These are phyloP conservation scores for Tetraselmis striata DNA, from an alignment of 139 green algal genomes.

Conservation along the genomic window DNA sequence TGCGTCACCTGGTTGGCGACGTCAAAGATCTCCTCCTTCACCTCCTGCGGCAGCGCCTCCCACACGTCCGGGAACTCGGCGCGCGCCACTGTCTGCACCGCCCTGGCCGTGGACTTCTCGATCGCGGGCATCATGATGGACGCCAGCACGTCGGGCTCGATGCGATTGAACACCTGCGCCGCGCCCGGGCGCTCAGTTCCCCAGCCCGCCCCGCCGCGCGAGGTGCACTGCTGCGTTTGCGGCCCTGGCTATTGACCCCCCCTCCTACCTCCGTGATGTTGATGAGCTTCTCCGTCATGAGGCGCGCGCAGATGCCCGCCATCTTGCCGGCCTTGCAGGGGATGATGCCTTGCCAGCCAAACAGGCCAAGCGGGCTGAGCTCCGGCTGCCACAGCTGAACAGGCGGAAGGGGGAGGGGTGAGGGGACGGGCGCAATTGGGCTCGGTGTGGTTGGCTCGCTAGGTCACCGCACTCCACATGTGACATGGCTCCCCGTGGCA, in stretches of 20 bases:
- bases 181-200: not conserved
- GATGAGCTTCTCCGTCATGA: constrained; percentile 31
- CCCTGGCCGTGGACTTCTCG: not conserved
- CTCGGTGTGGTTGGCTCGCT: too few relatives aligned
- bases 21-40: constrained; percentile 13
- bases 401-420: not conserved
- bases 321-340: constrained; percentile 30
- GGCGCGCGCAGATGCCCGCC: constrained; percentile 18
- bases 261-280: constrained; percentile 20
- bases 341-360: constrained; percentile 36
- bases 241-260: too few relatives aligned
- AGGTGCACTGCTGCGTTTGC: too few relatives aligned
- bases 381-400: constrained; percentile 21
- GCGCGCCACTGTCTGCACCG: constrained; percentile 8
- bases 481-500: too few relatives aligned
- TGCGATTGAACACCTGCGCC: constrained; percentile 13
- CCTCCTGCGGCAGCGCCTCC: constrained; percentile 4
- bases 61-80: constrained; percentile 14
- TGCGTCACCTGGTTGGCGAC: not conserved
- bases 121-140: constrained; percentile 8
- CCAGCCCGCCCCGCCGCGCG: too few relatives aligned
- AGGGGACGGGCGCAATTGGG: too few relatives aligned
- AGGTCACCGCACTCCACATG: too few relatives aligned
- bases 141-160: constrained; percentile 16
- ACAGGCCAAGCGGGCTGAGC: constrained; percentile 19